Percentiles rank a stretch among this genome's conserved stretches.
phyloP scores from a whole-genome alignment of 768 basidiomycete genomes.

The Strobilomyces confusus region DNA sequence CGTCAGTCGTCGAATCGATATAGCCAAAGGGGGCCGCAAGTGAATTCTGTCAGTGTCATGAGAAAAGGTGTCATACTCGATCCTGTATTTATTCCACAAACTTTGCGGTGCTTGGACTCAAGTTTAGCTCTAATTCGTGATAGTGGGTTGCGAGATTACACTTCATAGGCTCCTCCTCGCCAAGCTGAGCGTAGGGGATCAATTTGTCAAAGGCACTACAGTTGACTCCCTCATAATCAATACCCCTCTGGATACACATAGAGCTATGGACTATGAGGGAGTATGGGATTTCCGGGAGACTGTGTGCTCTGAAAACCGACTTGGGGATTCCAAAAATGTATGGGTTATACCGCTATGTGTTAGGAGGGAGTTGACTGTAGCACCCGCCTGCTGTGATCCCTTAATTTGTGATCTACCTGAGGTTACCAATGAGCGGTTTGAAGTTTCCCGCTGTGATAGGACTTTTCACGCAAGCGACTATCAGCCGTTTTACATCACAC shows the following conservation, averaged over 20 bases:
- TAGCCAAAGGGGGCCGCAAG: slow-evolving; percentile 1
- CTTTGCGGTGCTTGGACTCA: neutral
- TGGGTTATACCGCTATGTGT: too few species aligned
- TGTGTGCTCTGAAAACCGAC: too few species aligned
- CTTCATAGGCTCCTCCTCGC: neutral
- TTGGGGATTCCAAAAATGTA: too few species aligned
- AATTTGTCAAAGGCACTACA: too few species aligned
- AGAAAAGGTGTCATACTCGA: slow-evolving; percentile 4
- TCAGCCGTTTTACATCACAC: slow-evolving; percentile 34
- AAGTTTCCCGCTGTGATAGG: slow-evolving; percentile 10
- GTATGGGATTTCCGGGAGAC: too few species aligned
- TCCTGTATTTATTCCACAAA: neutral
- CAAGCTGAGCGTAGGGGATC: slow-evolving; percentile 1
- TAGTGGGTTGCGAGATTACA: neutral
- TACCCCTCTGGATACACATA: too few species aligned
- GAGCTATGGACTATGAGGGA: too few species aligned
- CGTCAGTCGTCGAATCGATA: neutral
- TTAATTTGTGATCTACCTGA: slow-evolving; percentile 16
- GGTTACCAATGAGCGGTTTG: slow-evolving; percentile 18
- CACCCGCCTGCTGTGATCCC: slow-evolving; percentile 16
- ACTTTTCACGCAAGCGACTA: slow-evolving; percentile 25
- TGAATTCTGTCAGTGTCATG: slow-evolving; percentile 2
- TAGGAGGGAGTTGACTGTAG: too few species aligned
- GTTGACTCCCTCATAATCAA: too few species aligned
- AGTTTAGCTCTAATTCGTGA: slow-evolving; percentile 3